phyloP scores from a whole-genome alignment of 2,329 filamentous ascomycete species.

The Colletotrichum salicis region DNA sequence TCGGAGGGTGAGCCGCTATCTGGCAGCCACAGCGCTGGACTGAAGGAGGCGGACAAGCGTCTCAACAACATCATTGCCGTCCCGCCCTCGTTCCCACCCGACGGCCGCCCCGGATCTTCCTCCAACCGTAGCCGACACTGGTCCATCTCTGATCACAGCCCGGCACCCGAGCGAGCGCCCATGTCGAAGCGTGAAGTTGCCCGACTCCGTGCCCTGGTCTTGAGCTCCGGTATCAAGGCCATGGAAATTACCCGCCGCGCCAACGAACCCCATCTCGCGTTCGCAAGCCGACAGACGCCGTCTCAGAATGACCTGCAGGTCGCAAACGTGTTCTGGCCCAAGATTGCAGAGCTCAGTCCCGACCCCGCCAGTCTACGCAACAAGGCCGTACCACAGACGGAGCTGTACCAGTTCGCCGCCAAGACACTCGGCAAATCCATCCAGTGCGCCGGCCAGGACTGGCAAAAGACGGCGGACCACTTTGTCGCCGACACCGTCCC shows the following conservation, averaged over 20 bases:
- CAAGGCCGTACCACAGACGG: conserved; percentile 52
- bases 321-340: conserved; percentile 51
- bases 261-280: conserved; percentile 52
- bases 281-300: conserved; percentile 6
- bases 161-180: conserved; percentile 49
- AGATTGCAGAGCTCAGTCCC: conserved; percentile 55
- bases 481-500: conserved; percentile 69
- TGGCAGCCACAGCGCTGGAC: conserved; percentile 42
- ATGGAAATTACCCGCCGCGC: conserved; percentile 79
- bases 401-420: conserved; percentile 63
- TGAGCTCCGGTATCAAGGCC: conserved; percentile 90
- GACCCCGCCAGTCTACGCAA: conserved; percentile 46
- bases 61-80: conserved; percentile 47
- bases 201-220: conserved; percentile 78
- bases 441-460: conserved; percentile 59
- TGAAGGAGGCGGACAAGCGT: conserved; percentile 48
- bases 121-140: conserved; percentile 53
- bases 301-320: conserved; percentile 43
- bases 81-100: conserved; percentile 35
- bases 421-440: conserved; percentile 61
- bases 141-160: conserved; percentile 60
- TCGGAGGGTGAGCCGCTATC: conserved; percentile 52
- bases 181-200: conserved; percentile 80
- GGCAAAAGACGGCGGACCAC: conserved; percentile 68
- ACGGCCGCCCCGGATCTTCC: conserved; percentile 37